Conservation (phyloP, 768 basidiomycete genomes). For the Phanerodontia chrysosporium region DNA sequence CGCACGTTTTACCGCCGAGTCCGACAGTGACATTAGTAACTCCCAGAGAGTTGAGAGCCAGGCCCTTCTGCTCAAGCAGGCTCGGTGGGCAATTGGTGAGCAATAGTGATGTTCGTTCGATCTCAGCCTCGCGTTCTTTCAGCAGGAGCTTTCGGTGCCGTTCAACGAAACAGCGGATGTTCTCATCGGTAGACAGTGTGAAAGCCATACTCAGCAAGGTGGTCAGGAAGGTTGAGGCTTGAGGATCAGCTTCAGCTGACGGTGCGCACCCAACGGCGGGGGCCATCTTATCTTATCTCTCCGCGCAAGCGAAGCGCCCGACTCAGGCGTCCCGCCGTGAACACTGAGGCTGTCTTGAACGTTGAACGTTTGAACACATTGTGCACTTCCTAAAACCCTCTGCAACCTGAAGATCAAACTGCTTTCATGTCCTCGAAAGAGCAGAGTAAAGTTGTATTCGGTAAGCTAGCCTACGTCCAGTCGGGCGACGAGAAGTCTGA, state of each 20-base stretch:
- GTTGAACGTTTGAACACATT: too few relatives aligned
- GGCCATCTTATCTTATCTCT: not conserved
- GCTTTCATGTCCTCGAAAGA: not conserved
- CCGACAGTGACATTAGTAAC: conserved; percentile 74
- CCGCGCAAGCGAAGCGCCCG: too few relatives aligned
- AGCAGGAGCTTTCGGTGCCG: conserved; percentile 64
- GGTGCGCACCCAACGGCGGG: too few relatives aligned
- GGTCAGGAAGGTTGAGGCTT: not conserved
- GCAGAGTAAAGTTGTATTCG: conserved; percentile 21
- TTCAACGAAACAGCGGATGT: conserved; percentile 55
- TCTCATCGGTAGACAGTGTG: conserved; percentile 23
- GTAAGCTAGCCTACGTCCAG: not conserved
- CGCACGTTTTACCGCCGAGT: conserved; percentile 88
- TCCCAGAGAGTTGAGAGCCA: conserved; percentile 73
- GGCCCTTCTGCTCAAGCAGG: conserved; percentile 83
- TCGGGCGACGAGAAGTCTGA: not conserved
- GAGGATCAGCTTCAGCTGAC: too few relatives aligned
- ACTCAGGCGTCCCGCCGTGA: too few relatives aligned
- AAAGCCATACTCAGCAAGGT: not conserved
- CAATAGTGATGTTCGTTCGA: conserved; percentile 72
- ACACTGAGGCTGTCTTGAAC: not conserved
- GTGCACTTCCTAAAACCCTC: too few relatives aligned
- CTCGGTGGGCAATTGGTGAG: conserved; percentile 80
- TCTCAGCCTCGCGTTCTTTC: conserved; percentile 79
- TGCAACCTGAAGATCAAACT: not conserved